Evolutionary conservation across 768 basidiomycete species (phyloP), one percentile per base, ranked within the genome.

Genomic region (Termitomyces sp.): DNA sequence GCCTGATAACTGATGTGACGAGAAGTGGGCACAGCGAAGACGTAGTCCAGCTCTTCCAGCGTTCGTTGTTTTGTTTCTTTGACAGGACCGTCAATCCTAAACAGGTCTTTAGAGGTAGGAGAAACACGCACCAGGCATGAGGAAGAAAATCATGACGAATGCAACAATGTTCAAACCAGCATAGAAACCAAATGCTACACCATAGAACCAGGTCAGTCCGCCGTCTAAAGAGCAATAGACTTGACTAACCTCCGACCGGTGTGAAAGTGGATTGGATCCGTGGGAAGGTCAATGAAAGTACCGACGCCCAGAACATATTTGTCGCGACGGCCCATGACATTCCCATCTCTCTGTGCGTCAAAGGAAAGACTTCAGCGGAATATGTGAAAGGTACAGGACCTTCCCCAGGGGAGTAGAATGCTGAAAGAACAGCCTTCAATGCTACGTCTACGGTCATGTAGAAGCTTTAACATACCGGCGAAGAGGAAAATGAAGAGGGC

Each of bases 321-420:
- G 79, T 81, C 0, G 81, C 74, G 9, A 82, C 80, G 27, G 82
- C 82, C 78, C 80, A 83, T 0, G 78, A 75, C 77, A 79, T 79
- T 61, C 77, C 77, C 74, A 88, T 78, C 64, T 90, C 89, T 64
- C 91, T 77, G 59, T 89, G 82, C 31, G 87, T 86, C 39, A 95
- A 77, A 6, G 92, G 94, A 81, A 91, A 96, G 13, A 89, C 92
- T 70, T 95, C 94, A 3, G 93, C 93, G 4, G 91, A 93, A 68
- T 94, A 95, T 0, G 90, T 87, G 70, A 88, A 94, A 0, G 93
- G 93, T 8, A 94, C 92, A 5, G 93, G 93, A 0, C 93, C 93
- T 74, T 92, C 92, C 59, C 91, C 91, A 1, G 88, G 89, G 0
- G 88, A 89, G 68, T 92, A 92, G 69, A 86, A 87, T 1, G 79